Evolutionary conservation across 495 filamentous ascomycete species (phyloP).

Genomic region (Letharia columbiana): DNA sequence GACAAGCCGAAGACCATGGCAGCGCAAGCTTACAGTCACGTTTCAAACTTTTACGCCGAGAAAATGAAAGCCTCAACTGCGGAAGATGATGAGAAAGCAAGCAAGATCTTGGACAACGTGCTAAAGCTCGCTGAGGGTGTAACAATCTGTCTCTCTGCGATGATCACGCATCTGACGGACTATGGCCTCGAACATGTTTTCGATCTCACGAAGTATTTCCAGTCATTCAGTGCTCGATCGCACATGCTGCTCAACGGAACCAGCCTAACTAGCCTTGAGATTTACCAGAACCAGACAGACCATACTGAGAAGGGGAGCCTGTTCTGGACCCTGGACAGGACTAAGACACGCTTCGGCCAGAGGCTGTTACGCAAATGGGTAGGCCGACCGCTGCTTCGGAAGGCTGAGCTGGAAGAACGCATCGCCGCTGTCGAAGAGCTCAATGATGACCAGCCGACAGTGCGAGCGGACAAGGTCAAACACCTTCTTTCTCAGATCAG

Average conservation of each 20-base stretch:
- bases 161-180: conserved; percentile 90
- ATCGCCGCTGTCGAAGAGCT: conserved; percentile 85
- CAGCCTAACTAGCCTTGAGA: conserved; percentile 85
- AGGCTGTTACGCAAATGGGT: conserved; percentile 91
- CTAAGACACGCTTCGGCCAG: conserved; percentile 81
- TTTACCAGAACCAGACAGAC: conserved; percentile 94
- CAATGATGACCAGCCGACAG: conserved; percentile 53
- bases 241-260: conserved; percentile 98
- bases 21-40: conserved; percentile 76
- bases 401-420: conserved; percentile 67
- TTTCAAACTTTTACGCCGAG: conserved; percentile 87
- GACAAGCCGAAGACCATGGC: conserved; percentile 74
- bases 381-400: conserved; percentile 80
- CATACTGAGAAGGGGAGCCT: conserved; percentile 78
- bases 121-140: conserved; percentile 76
- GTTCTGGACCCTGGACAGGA: conserved; percentile 93
- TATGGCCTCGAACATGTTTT: conserved; percentile 97
- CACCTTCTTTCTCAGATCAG: conserved; percentile 60
- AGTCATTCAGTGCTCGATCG: conserved; percentile 86
- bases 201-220: conserved; percentile 93
- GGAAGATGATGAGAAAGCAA: conserved; percentile 41
- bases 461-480: conserved; percentile 63
- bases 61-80: conserved; percentile 60
- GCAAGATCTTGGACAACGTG: conserved; percentile 71
- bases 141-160: conserved; percentile 86